Conservation (phyloP, 2,329 filamentous ascomycete genomes). For the Akanthomyces muscarius region DNA sequence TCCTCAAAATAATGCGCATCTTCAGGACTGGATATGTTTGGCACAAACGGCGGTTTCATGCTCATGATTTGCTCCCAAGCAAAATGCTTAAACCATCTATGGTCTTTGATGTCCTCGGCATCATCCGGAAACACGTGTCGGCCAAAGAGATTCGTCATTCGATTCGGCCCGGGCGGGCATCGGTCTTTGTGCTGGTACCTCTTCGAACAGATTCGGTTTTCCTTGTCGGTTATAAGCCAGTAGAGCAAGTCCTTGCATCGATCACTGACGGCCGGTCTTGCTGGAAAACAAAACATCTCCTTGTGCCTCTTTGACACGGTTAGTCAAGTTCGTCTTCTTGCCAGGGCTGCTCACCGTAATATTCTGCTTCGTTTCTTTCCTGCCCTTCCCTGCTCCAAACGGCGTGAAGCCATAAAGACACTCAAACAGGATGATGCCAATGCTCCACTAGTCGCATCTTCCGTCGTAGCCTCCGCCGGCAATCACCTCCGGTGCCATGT, state of each 20-base stretch:
- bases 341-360: constrained; percentile 59
- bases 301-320: constrained; percentile 65
- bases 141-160: constrained; percentile 26
- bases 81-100: constrained; percentile 79
- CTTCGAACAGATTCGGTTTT: constrained; percentile 70
- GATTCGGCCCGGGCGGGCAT: constrained; percentile 22
- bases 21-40: constrained; percentile 61
- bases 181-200: constrained; percentile 67
- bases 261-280: constrained; percentile 59
- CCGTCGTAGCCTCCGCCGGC: constrained; percentile 80
- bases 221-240: constrained; percentile 67
- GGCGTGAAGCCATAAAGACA: constrained; percentile 90
- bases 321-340: constrained; percentile 4
- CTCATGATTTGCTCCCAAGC: constrained; percentile 73
- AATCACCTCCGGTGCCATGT: constrained; percentile 96
- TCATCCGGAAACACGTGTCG: constrained; percentile 78
- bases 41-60: constrained; percentile 73
- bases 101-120: constrained; percentile 82
- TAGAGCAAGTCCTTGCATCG: constrained; percentile 75
- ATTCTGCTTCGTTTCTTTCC: constrained; percentile 79
- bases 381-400: constrained; percentile 73
- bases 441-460: constrained; percentile 94
- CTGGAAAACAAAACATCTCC: constrained; percentile 66
- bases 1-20: constrained; percentile 91
- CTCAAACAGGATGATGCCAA: constrained; percentile 91